These are phyloP conservation scores for Ophiostoma perfectum DNA, from an alignment of 2,329 filamentous ascomycete genomes.

Conservation along the genomic window DNA sequence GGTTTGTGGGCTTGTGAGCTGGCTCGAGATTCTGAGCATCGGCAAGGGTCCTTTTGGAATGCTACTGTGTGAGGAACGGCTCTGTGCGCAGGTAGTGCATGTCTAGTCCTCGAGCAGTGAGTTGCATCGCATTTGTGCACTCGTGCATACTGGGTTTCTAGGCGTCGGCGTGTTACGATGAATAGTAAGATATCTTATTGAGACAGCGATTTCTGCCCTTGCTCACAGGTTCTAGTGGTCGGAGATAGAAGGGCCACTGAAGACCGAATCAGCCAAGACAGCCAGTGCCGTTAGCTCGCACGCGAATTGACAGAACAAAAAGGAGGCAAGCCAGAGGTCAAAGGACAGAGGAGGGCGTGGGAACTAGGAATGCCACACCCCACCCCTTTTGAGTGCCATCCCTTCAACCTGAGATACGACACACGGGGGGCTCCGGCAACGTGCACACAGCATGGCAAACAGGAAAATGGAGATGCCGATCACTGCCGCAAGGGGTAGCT, in stretches of 20 bases:
- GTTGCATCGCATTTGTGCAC: neutral
- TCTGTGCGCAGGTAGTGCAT: conserved; percentile 6
- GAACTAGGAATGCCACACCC: neutral
- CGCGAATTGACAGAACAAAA: neutral
- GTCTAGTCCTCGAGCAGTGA: neutral
- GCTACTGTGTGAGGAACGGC: conserved; percentile 10
- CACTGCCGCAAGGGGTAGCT: neutral
- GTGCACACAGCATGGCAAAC: neutral
- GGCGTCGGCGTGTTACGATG: too few species aligned
- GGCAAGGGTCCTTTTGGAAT: neutral
- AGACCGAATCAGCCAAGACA: conserved; percentile 1
- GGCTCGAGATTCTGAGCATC: too few species aligned
- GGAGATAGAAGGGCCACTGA: neutral
- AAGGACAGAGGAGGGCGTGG: neutral
- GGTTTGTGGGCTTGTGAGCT: neutral
- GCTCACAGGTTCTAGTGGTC: too few species aligned
- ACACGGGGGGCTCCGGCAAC: neutral
- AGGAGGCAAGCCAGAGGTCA: neutral
- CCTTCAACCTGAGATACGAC: neutral
- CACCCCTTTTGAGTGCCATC: neutral
- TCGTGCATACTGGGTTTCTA: neutral
- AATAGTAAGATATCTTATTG: too few species aligned
- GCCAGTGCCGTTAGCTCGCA: neutral
- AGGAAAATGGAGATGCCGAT: neutral
- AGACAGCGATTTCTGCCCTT: too few species aligned